phyloP scores from a whole-genome alignment of 2,329 filamentous ascomycete genomes.

The Colletotrichum tropicicola region DNA sequence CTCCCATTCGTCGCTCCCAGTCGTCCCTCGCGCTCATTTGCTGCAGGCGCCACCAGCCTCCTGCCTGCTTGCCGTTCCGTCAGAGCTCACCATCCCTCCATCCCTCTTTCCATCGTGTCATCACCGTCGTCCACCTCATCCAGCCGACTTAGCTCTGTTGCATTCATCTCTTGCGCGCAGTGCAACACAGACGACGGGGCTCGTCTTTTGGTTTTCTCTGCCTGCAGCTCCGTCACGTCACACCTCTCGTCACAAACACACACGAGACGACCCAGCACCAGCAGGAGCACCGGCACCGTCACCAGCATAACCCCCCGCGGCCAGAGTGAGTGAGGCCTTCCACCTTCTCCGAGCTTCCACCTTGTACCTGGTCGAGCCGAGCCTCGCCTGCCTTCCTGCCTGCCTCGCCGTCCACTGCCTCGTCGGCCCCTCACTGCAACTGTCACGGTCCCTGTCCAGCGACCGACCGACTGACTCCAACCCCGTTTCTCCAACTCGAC shows the following conservation, averaged over 20 bases:
- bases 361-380: conserved; percentile 3
- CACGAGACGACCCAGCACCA: too few relatives aligned
- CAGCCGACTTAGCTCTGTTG: background rate
- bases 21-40: too few relatives aligned
- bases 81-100: background rate
- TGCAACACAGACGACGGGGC: too few relatives aligned
- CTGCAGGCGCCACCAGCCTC: too few relatives aligned
- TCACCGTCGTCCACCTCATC: background rate
- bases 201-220: too few relatives aligned
- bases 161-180: conserved; percentile 3
- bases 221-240: too few relatives aligned
- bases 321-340: conserved; percentile 1
- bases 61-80: background rate
- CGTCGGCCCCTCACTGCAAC: background rate
- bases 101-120: conserved; percentile 3
- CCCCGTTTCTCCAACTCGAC: background rate
- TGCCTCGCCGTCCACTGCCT: background rate
- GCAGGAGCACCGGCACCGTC: too few relatives aligned
- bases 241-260: too few relatives aligned
- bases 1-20: too few relatives aligned
- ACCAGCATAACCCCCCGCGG: too few relatives aligned
- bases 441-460: conserved; percentile 7
- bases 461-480: background rate
- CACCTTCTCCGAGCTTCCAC: conserved; percentile 1
- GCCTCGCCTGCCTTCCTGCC: background rate